Percentiles rank a stretch among this genome's conserved stretches.
These are phyloP conservation scores for Flaveria trinervia DNA, from an alignment of 129 eudicot genomes.

Conservation along the genomic window DNA sequence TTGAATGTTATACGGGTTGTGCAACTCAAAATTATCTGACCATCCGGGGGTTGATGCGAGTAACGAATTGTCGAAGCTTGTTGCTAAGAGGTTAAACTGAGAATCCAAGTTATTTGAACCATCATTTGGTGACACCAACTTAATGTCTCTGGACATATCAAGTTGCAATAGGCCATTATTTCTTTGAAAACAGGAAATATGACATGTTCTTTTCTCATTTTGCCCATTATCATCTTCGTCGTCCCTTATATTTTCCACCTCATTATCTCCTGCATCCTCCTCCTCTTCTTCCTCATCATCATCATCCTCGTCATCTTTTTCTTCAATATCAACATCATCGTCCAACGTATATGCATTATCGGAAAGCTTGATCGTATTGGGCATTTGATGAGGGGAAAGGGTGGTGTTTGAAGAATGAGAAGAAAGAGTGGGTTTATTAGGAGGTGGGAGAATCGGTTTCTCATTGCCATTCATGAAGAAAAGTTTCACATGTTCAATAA, in stretches of 20 bases:
- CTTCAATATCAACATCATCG: constrained; percentile 18
- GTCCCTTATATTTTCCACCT: constrained; percentile 21
- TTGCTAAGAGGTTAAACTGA: constrained; percentile 34
- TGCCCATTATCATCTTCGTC: constrained; percentile 36
- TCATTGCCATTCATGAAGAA: constrained; percentile 40
- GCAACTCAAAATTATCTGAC: constrained; percentile 30
- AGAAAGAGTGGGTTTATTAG: constrained; percentile 68
- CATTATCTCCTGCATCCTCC: constrained; percentile 30
- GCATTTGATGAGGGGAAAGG: constrained; percentile 30
- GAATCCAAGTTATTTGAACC: constrained; percentile 54
- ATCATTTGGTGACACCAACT: constrained; percentile 61
- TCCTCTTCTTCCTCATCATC: neutral
- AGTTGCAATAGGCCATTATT: constrained; percentile 50
- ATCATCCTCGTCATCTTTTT: constrained; percentile 25
- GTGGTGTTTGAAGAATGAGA: constrained; percentile 73
- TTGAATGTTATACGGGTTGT: constrained; percentile 24
- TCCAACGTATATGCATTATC: constrained; percentile 10
- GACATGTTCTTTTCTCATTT: constrained; percentile 17
- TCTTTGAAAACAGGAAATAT: neutral
- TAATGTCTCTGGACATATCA: constrained; percentile 50
- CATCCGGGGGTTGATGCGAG: constrained; percentile 38
- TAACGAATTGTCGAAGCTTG: constrained; percentile 28
- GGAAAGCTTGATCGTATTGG: neutral
- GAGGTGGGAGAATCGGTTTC: constrained; percentile 22
- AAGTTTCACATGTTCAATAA: constrained; percentile 51